Evolutionary conservation across 1,284 basidiomycete species (phyloP), one percentile per base, ranked within the genome.

Genomic region (Naganishia sp.): DNA sequence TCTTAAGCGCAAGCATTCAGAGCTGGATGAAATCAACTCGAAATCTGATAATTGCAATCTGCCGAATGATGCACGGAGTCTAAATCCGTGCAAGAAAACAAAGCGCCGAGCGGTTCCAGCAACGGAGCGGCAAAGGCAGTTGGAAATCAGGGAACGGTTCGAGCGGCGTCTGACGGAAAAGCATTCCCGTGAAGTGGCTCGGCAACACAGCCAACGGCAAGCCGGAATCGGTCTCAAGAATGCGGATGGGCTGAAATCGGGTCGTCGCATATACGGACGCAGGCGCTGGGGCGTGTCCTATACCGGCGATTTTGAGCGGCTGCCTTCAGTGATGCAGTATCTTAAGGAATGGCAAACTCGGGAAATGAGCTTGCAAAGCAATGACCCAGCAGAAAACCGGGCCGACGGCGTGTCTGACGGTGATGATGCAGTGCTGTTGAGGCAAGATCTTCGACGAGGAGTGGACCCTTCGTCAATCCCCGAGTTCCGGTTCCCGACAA

Each of bases 291-390:
- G 33, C 11, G 2, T 31, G 7, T 10, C 13, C 9, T 33, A 55
- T 43, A 16, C 33, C 18, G 57, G 57, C 28, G 23, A 33, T 23
- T 23, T 42, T 5, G 21, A 42, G 9, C 46, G 57, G 15, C 7
- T 42, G 2, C 57, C 48, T 4, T n/a, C 21, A 25, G 48, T 61
- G 7, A 33, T 52, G 15, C 48, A 23, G 25, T 2, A 50, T 25
- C 31, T 61, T 2, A 11, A 52, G 31, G 21, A 50, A 43, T 61
- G 57, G 57, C 57, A 61, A 43, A 21, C 48, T 43, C 31, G n/a
- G 31, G 53, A 36, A 42, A 23, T 18, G 33, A 36, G 36, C 16
- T 16, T 36, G n/a, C 18, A 55, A 13, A 18, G 10, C 39, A 3
- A 7, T 3, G 21, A n/a, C 33, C 5, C 33, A 3, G 23, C 36